Evolutionary conservation across 495 filamentous ascomycete species (phyloP).

Genomic region (Eremomyces bilateralis): DNA sequence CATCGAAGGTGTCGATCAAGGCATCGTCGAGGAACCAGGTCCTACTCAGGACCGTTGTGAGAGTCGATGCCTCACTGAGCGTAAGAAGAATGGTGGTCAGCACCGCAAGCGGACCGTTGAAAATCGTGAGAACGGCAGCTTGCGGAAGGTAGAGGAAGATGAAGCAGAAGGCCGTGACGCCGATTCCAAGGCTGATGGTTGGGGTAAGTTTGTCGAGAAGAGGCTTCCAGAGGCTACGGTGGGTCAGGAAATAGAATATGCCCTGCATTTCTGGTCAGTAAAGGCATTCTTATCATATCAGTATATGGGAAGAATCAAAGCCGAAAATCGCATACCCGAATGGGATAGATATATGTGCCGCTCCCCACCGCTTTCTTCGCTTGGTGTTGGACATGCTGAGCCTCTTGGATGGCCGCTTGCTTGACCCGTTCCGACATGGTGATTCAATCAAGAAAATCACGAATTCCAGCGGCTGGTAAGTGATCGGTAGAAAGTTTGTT

Average conservation of each 20-base stretch:
- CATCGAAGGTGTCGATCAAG: constrained; percentile 81
- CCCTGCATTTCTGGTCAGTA: constrained; percentile 37
- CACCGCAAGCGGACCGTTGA: constrained; percentile 69
- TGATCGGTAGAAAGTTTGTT: no score
- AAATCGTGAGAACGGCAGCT: constrained; percentile 53
- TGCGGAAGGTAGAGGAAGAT: constrained; percentile 81
- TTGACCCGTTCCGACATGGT: constrained; percentile 19
- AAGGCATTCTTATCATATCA: constrained; percentile 1
- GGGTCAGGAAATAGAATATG: constrained; percentile 53
- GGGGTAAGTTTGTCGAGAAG: constrained; percentile 45
- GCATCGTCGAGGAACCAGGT: constrained; percentile 60
- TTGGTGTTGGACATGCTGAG: constrained; percentile 28
- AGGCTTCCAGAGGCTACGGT: constrained; percentile 40
- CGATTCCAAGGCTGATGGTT: constrained; percentile 18
- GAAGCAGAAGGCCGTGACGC: constrained; percentile 41
- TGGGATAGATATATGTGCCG: constrained; percentile 64
- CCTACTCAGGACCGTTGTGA: constrained; percentile 52
- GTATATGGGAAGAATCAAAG: constrained; percentile 8
- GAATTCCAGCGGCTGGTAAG: no score
- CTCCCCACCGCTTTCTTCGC: constrained; percentile 44
- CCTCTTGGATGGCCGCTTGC: constrained; percentile 29
- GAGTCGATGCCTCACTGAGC: constrained; percentile 58
- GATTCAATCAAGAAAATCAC: no score
- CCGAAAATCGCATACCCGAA: constrained; percentile 32
- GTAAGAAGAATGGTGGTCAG: constrained; percentile 56